A percentile compares a stretch with the other conserved stretches of the same genome.
phyloP scores from a whole-genome alignment of 306 rosid genomes.

The Pterocarpus macrocarpus region DNA sequence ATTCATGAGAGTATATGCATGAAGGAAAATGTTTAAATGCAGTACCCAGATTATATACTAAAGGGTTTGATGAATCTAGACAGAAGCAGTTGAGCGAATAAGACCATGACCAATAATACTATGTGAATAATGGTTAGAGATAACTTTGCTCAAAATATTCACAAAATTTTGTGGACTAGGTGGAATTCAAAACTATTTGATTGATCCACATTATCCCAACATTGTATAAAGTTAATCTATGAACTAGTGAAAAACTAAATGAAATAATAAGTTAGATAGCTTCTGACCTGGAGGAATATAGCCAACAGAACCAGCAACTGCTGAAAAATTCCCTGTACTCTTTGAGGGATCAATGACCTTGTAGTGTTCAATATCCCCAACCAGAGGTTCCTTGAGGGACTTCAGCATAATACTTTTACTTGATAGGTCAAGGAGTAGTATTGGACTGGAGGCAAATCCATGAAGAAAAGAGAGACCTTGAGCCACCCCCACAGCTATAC shows the following conservation, averaged over 20 bases:
- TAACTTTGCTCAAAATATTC: slow-evolving; percentile 3
- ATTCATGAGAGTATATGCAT: background rate
- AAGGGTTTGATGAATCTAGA: background rate
- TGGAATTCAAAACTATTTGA: slow-evolving; percentile 11
- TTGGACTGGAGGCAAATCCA: slow-evolving; percentile 72
- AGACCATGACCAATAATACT: background rate
- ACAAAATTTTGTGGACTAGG: too few relatives aligned
- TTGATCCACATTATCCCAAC: background rate
- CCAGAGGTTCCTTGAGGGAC: slow-evolving; percentile 91
- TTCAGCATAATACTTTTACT: slow-evolving; percentile 82
- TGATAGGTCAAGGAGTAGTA: slow-evolving; percentile 86
- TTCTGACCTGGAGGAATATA: slow-evolving; percentile 93
- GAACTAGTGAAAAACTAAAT: slow-evolving; percentile 2
- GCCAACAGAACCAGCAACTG: slow-evolving; percentile 94
- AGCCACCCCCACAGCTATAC: slow-evolving; percentile 91
- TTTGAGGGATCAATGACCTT: slow-evolving; percentile 89
- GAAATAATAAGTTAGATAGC: slow-evolving; percentile 25
- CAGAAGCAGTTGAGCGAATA: slow-evolving; percentile 1
- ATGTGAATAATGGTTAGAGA: slow-evolving; percentile 4
- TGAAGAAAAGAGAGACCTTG: slow-evolving; percentile 95
- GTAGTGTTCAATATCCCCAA: slow-evolving; percentile 89
- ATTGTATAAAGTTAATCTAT: slow-evolving; percentile 4
- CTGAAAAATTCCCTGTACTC: slow-evolving; percentile 86
- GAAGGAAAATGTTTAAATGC: background rate
- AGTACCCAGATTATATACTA: background rate